Base-by-base conservation (phyloP, 2,329 filamentous ascomycete genomes). In the Arthrobotrys musiformis region DNA sequence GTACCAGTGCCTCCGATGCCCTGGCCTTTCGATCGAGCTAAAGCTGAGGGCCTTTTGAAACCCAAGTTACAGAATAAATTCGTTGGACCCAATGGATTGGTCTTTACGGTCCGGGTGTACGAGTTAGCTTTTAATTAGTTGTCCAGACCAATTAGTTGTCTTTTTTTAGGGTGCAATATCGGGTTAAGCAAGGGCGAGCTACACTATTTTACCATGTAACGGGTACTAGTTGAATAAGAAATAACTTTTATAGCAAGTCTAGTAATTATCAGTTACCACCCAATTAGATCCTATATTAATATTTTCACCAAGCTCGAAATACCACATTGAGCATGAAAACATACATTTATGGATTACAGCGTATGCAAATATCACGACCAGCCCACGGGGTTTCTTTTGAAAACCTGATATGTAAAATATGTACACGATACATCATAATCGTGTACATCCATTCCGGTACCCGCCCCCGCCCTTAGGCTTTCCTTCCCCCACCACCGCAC, bases 381-480 rank as follows among this genome's bases (percentile, higher is more conserved):
- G 24, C 15, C 26, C 28, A 28, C n/a, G n/a, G 24, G 6, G 19
- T 33, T 54, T n/a, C n/a, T n/a, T 56, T 56, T 28, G 15, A 35
- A 19, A 56, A 33, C 4, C 28, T 58, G 54, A 58, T 37, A 58
- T 13, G 54, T n/a, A 58, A 26, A n/a, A 26, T 40, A 58, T 58
- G 54, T 58, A 58, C 2, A 58, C n/a, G 28, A 56, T 58, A 58
- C 54, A 58, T 58, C 33, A 58, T 58, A 19, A 19, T 37, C 54
- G 54, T 58, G 54, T 58, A 58, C 54, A 40, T 58, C 54, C 54
- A 58, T 58, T 58, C 54, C 54, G 11, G n/a, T 58, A 26, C 54
- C 33, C 54, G 54, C 54, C 54, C n/a, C 33, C 37, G 28, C 28
- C 50, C 28, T 56, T 40, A n/a, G n/a, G n/a, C n/a, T n/a, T n/a